Evolutionary conservation across 306 rosid species (phyloP), one percentile per base, ranked within the genome.

Genomic region (Purshia tridentata): DNA sequence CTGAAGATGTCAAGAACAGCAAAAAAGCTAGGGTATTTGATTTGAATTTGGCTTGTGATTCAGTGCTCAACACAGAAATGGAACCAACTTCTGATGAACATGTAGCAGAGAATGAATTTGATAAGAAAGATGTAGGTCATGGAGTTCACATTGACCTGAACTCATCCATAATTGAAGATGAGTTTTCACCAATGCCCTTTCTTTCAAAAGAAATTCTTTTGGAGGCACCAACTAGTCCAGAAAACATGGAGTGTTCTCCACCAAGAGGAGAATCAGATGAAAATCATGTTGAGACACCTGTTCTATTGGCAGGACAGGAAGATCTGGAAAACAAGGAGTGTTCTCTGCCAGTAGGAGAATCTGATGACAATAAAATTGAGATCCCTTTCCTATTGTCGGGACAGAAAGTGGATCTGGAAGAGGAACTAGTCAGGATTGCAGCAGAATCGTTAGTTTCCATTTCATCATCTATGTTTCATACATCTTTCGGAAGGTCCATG

Each of bases 201-300:
- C 62, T 56, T 29, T 65, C 66, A 9, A 64, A 67, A 56, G 89
- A 81, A 71, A 84, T 68, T 60, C 84, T 85, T 65, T 72, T 85
- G 73, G 88, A 87, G 63, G 91, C 84, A 11, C 97, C 97, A 63
- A 72, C 5, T 4, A 91, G 92, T 77, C 97, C 94, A 16, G 89
- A 85, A 69, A 88, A 88, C 82, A 88, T 82, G 80, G 93, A 86
- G 67, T 73, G 87, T 68, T 85, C 91, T 58, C 91, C 93, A 23
- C 89, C 88, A 8, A 76, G 92, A 85, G 95, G 92, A 66, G 92
- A 86, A 73, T 86, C 87, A 44, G 89, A 85, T 49, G 92, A 77
- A 70, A 84, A 81, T 82, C 89, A 77, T 65, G 67, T 65, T 18
- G 90, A 69, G 67, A 71, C 66, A 67, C 69, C 81, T 68, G 73